phyloP scores from a whole-genome alignment of 352 stramenopile genomes.

The Pythium biforme region DNA sequence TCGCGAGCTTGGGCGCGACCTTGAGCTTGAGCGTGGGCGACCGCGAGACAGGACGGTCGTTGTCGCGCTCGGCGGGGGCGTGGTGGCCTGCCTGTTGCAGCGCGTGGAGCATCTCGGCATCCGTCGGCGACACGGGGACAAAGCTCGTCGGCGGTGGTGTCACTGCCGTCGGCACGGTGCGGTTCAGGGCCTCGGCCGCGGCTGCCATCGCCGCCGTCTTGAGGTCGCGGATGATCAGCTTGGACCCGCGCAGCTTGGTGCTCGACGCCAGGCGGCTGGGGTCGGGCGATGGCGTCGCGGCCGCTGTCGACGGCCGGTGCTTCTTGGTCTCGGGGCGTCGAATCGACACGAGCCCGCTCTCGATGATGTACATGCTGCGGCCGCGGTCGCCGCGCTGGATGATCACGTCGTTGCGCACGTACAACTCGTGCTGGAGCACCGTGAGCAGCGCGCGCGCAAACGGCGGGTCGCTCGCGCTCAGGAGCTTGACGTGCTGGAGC shows the following conservation, averaged over 20 bases:
- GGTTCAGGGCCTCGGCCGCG: background rate
- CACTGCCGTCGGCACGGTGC: background rate
- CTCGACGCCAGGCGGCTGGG: background rate
- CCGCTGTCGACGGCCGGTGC: background rate
- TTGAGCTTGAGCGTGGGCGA: slow-evolving; percentile 12
- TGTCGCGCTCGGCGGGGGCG: background rate
- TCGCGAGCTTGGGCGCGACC: slow-evolving; percentile 6
- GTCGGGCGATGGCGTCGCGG: background rate
- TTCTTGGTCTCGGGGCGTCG: slow-evolving; percentile 22
- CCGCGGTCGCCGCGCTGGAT: slow-evolving; percentile 43
- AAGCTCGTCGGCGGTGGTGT: background rate
- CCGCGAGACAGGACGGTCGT: background rate
- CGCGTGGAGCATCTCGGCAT: slow-evolving; percentile 10
- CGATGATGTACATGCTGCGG: slow-evolving; percentile 52
- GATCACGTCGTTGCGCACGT: slow-evolving; percentile 50
- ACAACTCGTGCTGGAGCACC: slow-evolving; percentile 42
- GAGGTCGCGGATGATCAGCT: slow-evolving; percentile 15
- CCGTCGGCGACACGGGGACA: slow-evolving; percentile 1
- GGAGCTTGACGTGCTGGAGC: slow-evolving; percentile 42
- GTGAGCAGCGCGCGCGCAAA: slow-evolving; percentile 38
- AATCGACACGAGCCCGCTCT: slow-evolving; percentile 60
- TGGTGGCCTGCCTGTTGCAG: background rate
- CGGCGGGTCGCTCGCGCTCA: slow-evolving; percentile 32
- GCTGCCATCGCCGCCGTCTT: slow-evolving; percentile 7
- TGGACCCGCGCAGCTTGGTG: slow-evolving; percentile 7